These are phyloP conservation scores for Xylaria sp. DNA, from an alignment of 2,329 filamentous ascomycete species.

Conservation along the genomic window DNA sequence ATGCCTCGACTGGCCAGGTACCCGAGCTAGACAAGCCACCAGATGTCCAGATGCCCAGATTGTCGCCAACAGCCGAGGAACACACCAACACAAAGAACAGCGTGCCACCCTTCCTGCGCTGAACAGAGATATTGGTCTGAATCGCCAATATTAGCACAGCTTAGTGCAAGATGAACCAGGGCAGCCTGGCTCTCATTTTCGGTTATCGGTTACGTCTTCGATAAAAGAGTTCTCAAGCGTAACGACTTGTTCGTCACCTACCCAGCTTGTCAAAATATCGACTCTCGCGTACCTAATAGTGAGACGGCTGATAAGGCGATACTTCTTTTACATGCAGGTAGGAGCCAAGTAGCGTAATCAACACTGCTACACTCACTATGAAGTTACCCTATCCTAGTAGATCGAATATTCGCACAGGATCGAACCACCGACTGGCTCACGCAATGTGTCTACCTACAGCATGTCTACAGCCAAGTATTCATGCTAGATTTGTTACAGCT, in stretches of 20 bases:
- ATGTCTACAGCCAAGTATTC: no score
- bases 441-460: not conserved
- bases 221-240: not conserved
- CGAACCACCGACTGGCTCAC: not conserved
- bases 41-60: not conserved
- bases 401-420: not conserved
- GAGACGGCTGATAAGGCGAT: no score
- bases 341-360: no score
- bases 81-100: no score
- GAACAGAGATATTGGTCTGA: not conserved
- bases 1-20: constrained; percentile 17
- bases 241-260: constrained; percentile 13
- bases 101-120: not conserved
- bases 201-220: not conserved
- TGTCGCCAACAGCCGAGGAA: not conserved
- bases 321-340: no score
- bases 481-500: no score
- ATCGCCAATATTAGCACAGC: constrained; percentile 8
- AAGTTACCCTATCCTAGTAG: no score
- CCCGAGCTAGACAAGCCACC: constrained; percentile 9
- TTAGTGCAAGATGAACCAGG: not conserved
- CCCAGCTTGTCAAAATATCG: no score
- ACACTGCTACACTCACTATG: no score
- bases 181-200: not conserved
- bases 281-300: no score